phyloP scores from a whole-genome alignment of 2,329 filamentous ascomycete species.

The Fusarium domesticum region DNA sequence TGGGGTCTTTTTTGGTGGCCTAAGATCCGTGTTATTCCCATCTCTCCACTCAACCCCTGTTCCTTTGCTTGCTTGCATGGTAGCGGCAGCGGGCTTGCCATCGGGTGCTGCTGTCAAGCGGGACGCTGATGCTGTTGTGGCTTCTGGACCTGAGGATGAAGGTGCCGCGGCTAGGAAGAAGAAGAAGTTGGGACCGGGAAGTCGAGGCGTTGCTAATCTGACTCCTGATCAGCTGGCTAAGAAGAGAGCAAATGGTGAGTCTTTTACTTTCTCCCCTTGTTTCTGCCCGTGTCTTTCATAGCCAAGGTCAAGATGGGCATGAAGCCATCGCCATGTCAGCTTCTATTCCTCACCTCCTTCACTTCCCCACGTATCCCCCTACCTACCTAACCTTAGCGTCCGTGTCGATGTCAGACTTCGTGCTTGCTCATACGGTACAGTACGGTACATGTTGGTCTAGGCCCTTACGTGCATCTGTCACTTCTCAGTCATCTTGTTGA shows the following conservation, averaged over 20 bases:
- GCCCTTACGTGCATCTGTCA: too few relatives aligned
- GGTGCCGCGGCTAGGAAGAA: slow-evolving; percentile 38
- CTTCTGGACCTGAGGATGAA: slow-evolving; percentile 21
- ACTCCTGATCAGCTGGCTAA: slow-evolving; percentile 73
- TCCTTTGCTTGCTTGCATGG: slow-evolving; percentile 17
- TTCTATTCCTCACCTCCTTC: too few relatives aligned
- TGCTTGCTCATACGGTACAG: too few relatives aligned
- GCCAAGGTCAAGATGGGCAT: too few relatives aligned
- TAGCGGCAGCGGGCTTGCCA: slow-evolving; percentile 11
- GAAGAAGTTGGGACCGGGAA: slow-evolving; percentile 44
- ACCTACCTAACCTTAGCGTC: too few relatives aligned
- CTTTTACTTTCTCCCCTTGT: neutral
- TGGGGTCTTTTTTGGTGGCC: neutral
- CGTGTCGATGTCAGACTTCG: too few relatives aligned
- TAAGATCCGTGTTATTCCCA: slow-evolving; percentile 16
- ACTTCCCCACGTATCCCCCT: too few relatives aligned
- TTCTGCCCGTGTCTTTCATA: neutral
- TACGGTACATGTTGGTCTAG: too few relatives aligned
- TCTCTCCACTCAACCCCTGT: too few relatives aligned
- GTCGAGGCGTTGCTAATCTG: slow-evolving; percentile 57
- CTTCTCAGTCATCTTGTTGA: neutral
- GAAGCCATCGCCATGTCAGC: too few relatives aligned
- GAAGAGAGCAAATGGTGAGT: slow-evolving; percentile 56
- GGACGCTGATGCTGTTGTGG: slow-evolving; percentile 17
- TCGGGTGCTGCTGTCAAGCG: slow-evolving; percentile 18